These are phyloP conservation scores for Trapa bicornis DNA, from an alignment of 345 rosid genomes.

Conservation along the genomic window DNA sequence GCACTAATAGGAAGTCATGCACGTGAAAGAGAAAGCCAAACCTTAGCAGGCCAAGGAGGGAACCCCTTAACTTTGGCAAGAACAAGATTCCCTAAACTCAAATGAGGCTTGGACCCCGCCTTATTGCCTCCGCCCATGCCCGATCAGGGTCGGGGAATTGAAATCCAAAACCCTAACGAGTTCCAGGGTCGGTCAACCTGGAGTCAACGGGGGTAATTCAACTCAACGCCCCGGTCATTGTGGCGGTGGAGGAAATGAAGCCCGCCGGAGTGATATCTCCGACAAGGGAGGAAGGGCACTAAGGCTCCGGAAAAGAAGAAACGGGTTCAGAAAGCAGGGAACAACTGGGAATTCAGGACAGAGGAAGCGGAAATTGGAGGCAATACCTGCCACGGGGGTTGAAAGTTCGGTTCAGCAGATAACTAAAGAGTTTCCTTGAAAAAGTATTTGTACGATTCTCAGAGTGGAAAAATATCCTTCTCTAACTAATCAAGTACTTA, in stretches of 20 bases:
- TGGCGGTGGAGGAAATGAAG: not conserved
- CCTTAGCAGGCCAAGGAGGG: conserved; percentile 99
- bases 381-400: no score
- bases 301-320: conserved; percentile 8
- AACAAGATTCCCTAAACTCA: conserved; percentile 89
- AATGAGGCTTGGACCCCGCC: conserved; percentile 34
- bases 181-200: not conserved
- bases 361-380: not conserved
- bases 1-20: not conserved
- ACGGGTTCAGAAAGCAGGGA: conserved; percentile 5
- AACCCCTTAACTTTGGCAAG: conserved; percentile 96
- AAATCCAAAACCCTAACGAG: conserved; percentile 7
- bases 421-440: no score
- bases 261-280: not conserved
- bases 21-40: conserved; percentile 9
- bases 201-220: not conserved
- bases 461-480: no score
- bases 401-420: no score
- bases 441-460: no score
- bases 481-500: no score
- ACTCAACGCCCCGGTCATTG: not conserved
- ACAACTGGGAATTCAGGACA: conserved; percentile 1
- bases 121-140: conserved; percentile 58
- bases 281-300: conserved; percentile 1
- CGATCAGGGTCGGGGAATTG: not conserved